These are phyloP conservation scores for Papiliotrema flavescens DNA, from an alignment of 1,284 basidiomycete genomes.

Conservation along the genomic window DNA sequence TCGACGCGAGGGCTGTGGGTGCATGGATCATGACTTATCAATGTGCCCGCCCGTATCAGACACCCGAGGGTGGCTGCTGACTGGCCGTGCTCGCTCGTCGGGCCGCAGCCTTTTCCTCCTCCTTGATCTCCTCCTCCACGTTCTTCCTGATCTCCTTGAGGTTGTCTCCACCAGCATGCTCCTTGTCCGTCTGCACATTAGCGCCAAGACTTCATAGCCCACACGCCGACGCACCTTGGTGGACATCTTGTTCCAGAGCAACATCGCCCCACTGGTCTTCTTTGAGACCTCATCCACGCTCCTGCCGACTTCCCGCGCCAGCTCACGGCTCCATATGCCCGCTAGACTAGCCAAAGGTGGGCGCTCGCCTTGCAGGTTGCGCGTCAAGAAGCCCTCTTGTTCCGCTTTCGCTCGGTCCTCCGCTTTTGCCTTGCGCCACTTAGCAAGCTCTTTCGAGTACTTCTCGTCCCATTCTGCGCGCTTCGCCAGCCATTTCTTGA, in stretches of 20 bases:
- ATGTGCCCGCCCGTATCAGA: not conserved
- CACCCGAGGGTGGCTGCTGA: not conserved
- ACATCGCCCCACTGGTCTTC: conserved; percentile 31
- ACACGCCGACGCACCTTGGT: conserved; percentile 24
- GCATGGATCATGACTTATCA: not conserved
- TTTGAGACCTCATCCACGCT: conserved; percentile 41
- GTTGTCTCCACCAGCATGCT: conserved; percentile 33
- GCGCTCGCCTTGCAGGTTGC: conserved; percentile 34
- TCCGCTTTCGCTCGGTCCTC: conserved; percentile 33
- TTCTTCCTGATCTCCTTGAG: conserved; percentile 25
- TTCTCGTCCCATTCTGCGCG: conserved; percentile 41
- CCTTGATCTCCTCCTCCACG: conserved; percentile 8
- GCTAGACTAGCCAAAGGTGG: conserved; percentile 43
- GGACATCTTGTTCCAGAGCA: conserved; percentile 41
- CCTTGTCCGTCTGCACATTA: conserved; percentile 28
- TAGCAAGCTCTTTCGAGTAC: conserved; percentile 29
- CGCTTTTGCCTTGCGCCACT: conserved; percentile 31
- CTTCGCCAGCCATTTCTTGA: conserved; percentile 42
- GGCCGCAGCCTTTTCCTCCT: not conserved
- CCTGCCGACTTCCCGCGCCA: conserved; percentile 37
- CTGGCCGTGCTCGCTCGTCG: too few relatives aligned
- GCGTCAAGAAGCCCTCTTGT: conserved; percentile 41
- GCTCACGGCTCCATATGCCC: conserved; percentile 28
- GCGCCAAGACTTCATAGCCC: not conserved
- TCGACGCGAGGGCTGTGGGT: too few relatives aligned